These are phyloP conservation scores for Batkoa obscura DNA, from an alignment of 371 early-diverging fungal genomes.

Conservation along the genomic window DNA sequence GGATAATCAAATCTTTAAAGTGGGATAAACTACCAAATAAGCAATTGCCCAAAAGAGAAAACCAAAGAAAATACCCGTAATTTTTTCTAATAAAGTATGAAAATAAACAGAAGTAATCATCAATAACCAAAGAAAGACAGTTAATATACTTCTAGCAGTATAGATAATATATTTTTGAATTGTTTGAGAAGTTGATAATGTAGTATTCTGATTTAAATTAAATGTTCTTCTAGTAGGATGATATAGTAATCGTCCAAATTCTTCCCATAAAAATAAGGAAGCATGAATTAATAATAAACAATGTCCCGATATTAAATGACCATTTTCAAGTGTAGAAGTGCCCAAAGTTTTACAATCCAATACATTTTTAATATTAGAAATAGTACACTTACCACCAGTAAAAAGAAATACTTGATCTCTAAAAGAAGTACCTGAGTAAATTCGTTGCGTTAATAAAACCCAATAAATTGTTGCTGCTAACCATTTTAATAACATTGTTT, in stretches of 20 bases:
- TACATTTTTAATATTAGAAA: neutral
- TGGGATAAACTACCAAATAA: constrained; percentile 11
- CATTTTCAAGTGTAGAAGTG: constrained; percentile 35
- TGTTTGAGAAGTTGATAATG: neutral
- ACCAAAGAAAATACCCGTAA: constrained; percentile 47
- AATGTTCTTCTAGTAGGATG: too few relatives aligned
- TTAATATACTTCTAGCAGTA: constrained; percentile 15
- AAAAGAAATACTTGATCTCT: constrained; percentile 3
- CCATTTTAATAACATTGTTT: neutral
- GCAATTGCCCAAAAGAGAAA: constrained; percentile 40
- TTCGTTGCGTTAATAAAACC: neutral
- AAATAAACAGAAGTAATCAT: constrained; percentile 58
- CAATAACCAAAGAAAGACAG: constrained; percentile 56
- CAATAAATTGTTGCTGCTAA: constrained; percentile 1
- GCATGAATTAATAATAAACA: constrained; percentile 71
- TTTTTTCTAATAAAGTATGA: constrained; percentile 51
- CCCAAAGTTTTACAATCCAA: neutral
- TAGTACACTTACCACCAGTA: neutral
- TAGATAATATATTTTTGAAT: constrained; percentile 15
- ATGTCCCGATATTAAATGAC: constrained; percentile 76
- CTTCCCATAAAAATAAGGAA: constrained; percentile 59
- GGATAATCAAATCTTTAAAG: neutral
- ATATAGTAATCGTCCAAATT: constrained; percentile 11
- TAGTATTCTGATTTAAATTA: too few relatives aligned
- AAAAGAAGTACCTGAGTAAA: neutral